Evolutionary conservation across 257 asterid genomes (phyloP).

Genomic region (Scutellaria minor): DNA sequence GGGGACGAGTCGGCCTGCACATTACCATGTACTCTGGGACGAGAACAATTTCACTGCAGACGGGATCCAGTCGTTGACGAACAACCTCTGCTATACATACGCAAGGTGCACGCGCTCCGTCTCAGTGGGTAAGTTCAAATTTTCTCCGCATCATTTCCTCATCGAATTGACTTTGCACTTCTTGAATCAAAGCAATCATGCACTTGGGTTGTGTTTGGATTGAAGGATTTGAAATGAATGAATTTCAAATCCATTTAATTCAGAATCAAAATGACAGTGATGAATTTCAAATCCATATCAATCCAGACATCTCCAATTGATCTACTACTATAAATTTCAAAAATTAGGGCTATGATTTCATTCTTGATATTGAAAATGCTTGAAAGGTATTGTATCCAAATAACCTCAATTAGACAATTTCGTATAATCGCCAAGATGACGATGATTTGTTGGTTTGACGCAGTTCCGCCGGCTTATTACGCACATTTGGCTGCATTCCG

Average conservation of each 20-base stretch:
- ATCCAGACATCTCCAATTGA: no score
- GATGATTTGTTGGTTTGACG: not conserved
- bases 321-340: no score
- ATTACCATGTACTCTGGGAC: conserved; percentile 97
- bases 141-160: no score
- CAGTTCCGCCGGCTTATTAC: conserved; percentile 98
- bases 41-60: conserved; percentile 97
- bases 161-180: no score
- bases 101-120: conserved; percentile 98
- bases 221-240: no score
- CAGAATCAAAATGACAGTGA: no score
- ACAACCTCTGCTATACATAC: conserved; percentile 94
- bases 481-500: conserved; percentile 98
- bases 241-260: no score
- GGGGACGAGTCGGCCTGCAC: conserved; percentile 99
- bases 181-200: no score
- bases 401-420: not conserved
- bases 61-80: conserved; percentile 91
- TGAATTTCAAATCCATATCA: no score
- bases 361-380: not conserved
- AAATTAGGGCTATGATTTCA: not conserved
- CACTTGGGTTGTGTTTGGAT: no score
- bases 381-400: not conserved
- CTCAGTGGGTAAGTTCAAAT: conserved; percentile 74
- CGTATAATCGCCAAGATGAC: not conserved